These are phyloP conservation scores for Yamadazyma atmosphaerica DNA, from an alignment of 1,139 yeast species.

Conservation along the genomic window DNA sequence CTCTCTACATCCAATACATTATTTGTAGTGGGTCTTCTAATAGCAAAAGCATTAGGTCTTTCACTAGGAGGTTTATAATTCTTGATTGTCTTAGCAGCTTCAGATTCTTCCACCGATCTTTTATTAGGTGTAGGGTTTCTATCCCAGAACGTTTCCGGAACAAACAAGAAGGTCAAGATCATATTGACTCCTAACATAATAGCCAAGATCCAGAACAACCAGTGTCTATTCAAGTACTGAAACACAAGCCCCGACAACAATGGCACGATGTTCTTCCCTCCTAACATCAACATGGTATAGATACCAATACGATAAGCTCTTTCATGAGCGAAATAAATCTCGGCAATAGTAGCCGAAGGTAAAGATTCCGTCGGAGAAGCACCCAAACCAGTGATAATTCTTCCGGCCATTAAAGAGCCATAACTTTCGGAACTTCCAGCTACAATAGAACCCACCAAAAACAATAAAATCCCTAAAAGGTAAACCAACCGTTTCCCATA, in stretches of 20 bases:
- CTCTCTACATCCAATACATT: constrained; percentile 21
- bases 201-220: constrained; percentile 63
- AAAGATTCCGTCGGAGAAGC: constrained; percentile 63
- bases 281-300: constrained; percentile 59
- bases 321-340: constrained; percentile 63
- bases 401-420: constrained; percentile 56
- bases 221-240: constrained; percentile 50
- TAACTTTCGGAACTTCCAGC: constrained; percentile 51
- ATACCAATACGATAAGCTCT: constrained; percentile 65
- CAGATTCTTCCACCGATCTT: constrained; percentile 51
- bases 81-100: constrained; percentile 45
- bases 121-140: constrained; percentile 52
- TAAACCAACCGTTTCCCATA: constrained; percentile 63
- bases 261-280: constrained; percentile 64
- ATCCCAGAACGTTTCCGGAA: constrained; percentile 69
- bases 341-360: constrained; percentile 63
- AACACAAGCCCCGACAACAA: constrained; percentile 56
- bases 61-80: constrained; percentile 26
- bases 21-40: constrained; percentile 15
- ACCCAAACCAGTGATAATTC: constrained; percentile 59
- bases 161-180: constrained; percentile 50
- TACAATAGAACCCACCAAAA: constrained; percentile 56
- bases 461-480: constrained; percentile 47
- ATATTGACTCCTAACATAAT: constrained; percentile 52
- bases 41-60: constrained; percentile 38